Evolutionary conservation across 2,329 filamentous ascomycete genomes (phyloP).

Genomic region (Botryosphaeria dothidea): DNA sequence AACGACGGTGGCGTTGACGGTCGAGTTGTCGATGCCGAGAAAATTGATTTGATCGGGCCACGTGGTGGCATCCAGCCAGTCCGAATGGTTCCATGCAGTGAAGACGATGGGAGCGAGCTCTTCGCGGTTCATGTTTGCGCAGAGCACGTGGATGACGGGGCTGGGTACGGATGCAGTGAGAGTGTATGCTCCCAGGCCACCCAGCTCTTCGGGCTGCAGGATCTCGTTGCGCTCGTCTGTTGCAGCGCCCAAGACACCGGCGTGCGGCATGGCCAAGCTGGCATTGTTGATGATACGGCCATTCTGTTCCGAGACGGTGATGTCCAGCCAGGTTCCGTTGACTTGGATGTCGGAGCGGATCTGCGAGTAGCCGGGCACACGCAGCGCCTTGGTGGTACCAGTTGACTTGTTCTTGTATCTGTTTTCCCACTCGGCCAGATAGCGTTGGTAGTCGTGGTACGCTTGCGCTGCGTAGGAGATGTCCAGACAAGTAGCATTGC

Average conservation of each 20-base stretch:
- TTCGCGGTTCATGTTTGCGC: conserved; percentile 61
- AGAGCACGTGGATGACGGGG: conserved; percentile 71
- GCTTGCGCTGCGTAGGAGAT: conserved; percentile 69
- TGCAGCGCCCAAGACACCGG: conserved; percentile 67
- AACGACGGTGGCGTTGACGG: conserved; percentile 47
- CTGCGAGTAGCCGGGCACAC: conserved; percentile 64
- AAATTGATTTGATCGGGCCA: conserved; percentile 24
- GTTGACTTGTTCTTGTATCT: conserved; percentile 49
- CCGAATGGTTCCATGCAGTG: conserved; percentile 55
- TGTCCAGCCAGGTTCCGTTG: conserved; percentile 67
- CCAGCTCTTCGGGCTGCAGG: conserved; percentile 62
- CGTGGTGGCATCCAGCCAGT: conserved; percentile 27
- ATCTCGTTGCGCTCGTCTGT: conserved; percentile 64
- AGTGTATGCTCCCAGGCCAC: conserved; percentile 68
- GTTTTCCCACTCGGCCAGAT: conserved; percentile 57
- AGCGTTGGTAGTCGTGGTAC: conserved; percentile 69
- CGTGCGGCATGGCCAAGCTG: conserved; percentile 75
- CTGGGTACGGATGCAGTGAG: conserved; percentile 69
- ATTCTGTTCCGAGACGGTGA: conserved; percentile 54
- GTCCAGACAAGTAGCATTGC: conserved; percentile 62
- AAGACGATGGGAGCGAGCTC: conserved; percentile 69
- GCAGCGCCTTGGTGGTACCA: conserved; percentile 42
- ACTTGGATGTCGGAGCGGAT: conserved; percentile 74
- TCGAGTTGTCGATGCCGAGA: conserved; percentile 2
- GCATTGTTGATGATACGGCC: conserved; percentile 71